Base-by-base conservation (phyloP, 176 grass and related monocot genomes). In the Aegilops sharonensis region DNA sequence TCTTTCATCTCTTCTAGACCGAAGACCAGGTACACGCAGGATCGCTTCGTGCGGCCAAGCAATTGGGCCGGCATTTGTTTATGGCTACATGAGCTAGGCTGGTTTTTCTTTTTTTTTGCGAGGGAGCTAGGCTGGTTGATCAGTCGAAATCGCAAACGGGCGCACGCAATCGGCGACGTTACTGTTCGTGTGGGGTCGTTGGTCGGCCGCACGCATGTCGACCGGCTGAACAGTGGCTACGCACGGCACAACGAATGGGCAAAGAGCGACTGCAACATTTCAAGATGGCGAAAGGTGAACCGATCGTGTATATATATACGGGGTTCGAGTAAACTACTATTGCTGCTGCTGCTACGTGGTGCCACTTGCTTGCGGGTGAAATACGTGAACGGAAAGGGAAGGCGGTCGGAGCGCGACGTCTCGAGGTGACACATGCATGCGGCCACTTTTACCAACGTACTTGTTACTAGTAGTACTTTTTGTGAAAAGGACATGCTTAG, bases 391-490 rank as follows among this genome's bases (percentile, higher is more conserved):
- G 50, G 50, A 18, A 54, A 54, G 50, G 50, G 50, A 18, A 54
- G 50, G 0, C 15, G 50, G 50, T 54, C 50, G 0, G 50, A 54
- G 1, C 0, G 50, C 50, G 50, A 54, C 50, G 50, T 54, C 15
- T 54, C 50, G 50, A 54, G 50, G 50, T 18, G 50, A 54, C 50
- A 54, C 14, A 54, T 54, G 5, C 50, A 54, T 54, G 50, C 76
- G 18, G 70, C 61, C 81, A 85, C 39, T 42, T 91, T 85, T 81
- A 91, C 67, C 80, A 29, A 87, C 84, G 84, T 79, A 73, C 12
- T 0, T 62, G 18, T 78, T 37, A 56, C 32, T 34, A 31, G 31
- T 34, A 31, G 31, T 31, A 34, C 23, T 64, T 84, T 75, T 42
- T 20, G 14, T 43, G 81, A 81, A 71, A 88, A 85, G 0, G 85